Evolutionary conservation across 1,139 yeast species (phyloP).

Genomic region (Zygosaccharomyces sapae): DNA sequence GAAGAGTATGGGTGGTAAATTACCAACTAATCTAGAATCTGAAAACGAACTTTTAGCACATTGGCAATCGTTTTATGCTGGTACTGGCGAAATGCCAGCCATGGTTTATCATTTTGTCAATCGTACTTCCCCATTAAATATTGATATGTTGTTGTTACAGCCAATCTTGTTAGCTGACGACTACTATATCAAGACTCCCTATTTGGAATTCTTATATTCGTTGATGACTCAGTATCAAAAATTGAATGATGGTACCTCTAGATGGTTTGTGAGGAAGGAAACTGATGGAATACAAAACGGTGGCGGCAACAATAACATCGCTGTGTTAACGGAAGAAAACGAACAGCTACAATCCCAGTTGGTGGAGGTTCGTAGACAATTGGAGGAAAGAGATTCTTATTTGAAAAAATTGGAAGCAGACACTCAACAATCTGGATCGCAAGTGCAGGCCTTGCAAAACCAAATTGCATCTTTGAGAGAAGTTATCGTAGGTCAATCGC

Average conservation of each 20-base stretch:
- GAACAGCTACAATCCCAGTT: conserved; percentile 6
- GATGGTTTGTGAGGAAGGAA: conserved; percentile 40
- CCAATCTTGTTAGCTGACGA: conserved; percentile 88
- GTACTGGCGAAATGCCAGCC: conserved; percentile 25
- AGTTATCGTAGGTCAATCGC: conserved; percentile 20
- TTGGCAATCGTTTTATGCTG: conserved; percentile 45
- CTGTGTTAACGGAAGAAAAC: conserved; percentile 17
- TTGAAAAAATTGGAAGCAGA: conserved; percentile 21
- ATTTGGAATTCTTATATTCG: conserved; percentile 81
- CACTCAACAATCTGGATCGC: conserved; percentile 14
- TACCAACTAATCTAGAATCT: conserved; percentile 35
- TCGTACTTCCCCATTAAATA: conserved; percentile 41
- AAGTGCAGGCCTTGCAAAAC: conserved; percentile 12
- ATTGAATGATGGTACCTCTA: conserved; percentile 44
- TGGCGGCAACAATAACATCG: conserved; percentile 28
- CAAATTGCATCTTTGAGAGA: conserved; percentile 23
- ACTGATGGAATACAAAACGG: conserved; percentile 21
- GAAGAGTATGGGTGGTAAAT: conserved; percentile 68
- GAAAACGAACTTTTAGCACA: conserved; percentile 55
- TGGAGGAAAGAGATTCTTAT: conserved; percentile 9
- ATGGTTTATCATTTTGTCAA: conserved; percentile 31
- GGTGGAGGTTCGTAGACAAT: conserved; percentile 2
- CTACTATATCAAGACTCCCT: conserved; percentile 78
- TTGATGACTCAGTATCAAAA: conserved; percentile 64
- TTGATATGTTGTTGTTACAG: conserved; percentile 73